Base-by-base conservation (phyloP, 1,139 yeast species). In the Suhomyces wounanorum region DNA sequence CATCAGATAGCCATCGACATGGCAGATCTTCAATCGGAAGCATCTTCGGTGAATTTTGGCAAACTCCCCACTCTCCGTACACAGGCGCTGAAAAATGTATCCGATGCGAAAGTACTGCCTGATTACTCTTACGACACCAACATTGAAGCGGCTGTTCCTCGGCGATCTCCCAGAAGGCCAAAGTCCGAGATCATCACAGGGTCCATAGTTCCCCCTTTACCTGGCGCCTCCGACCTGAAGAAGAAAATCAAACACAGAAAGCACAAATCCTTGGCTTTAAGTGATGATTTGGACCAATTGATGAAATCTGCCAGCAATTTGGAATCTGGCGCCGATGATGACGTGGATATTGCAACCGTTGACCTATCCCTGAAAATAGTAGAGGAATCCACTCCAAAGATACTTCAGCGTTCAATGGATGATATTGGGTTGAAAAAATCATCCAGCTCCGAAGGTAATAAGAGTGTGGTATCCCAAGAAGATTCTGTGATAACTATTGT, bases 101-200 rank as follows among this genome's bases (percentile, higher is more conserved):
- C 39, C n/a, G 47, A 45, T 5, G 33, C 25, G 48, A 47, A 46
- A 36, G 40, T 46, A 13, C 56, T 49, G 43, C 79, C 79, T 0
- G 70, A 67, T 48, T 53, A 61, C 35, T 61, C 69, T 11, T 70
- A 69, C 52, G 64, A 63, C 48, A 77, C 81, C 14, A 68, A 60
- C 38, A 63, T 77, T 40, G 79, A 75, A 47, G 68, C 68, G 1
- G 60, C 75, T 0, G 66, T 77, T 2, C 82, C 82, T 4, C 73
- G 79, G 1, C 60, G 82, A 47, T 75, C 79, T 16, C 65, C 66
- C 4, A 60, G 74, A 45, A 60, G 82, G 51, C 80, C 79, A 8
- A 65, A 67, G 44, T 72, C 78, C 49, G 73, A 67, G 48, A 54
- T 67, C 8, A 48, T 64, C n/a, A 45, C 40, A 3, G 40, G 43